A percentile compares a stretch with the other conserved stretches of the same genome.
Evolutionary conservation across 306 rosid genomes (phyloP).

Genomic region (Rosa persica): DNA sequence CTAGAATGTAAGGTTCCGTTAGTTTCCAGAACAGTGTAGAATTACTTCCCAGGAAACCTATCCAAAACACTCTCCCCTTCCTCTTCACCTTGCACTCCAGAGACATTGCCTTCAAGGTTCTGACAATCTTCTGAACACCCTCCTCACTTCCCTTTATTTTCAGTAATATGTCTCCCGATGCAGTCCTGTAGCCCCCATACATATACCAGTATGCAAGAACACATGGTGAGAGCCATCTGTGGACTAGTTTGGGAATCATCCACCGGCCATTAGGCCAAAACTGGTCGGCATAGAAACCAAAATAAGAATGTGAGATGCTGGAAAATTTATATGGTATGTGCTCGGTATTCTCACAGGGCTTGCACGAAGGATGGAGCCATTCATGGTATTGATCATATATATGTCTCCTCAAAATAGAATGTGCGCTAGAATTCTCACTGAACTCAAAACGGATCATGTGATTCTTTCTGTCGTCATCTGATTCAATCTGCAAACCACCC

Average conservation of each 20-base stretch:
- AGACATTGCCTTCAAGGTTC: slow-evolving; percentile 61
- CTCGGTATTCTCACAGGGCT: slow-evolving; percentile 46
- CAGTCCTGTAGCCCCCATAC: slow-evolving; percentile 74
- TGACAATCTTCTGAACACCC: slow-evolving; percentile 69
- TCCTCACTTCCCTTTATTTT: slow-evolving; percentile 75
- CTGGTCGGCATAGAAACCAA: slow-evolving; percentile 82
- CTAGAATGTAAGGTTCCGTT: slow-evolving; percentile 68
- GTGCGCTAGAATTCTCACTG: slow-evolving; percentile 44
- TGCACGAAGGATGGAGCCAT: slow-evolving; percentile 84
- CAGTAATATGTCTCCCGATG: slow-evolving; percentile 69
- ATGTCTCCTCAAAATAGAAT: slow-evolving; percentile 60
- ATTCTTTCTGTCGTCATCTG: slow-evolving; percentile 68
- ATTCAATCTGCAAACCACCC: slow-evolving; percentile 79
- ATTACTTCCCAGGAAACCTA: slow-evolving; percentile 75
- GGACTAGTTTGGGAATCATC: slow-evolving; percentile 73
- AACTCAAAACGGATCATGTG: slow-evolving; percentile 69
- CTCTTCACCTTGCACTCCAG: slow-evolving; percentile 76
- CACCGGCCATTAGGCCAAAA: slow-evolving; percentile 81
- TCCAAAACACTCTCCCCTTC: slow-evolving; percentile 80
- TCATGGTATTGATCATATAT: slow-evolving; percentile 67
- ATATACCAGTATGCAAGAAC: slow-evolving; percentile 95
- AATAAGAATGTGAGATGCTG: slow-evolving; percentile 65
- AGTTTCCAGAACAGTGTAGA: slow-evolving; percentile 74
- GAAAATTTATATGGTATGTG: slow-evolving; percentile 56
- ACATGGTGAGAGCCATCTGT: slow-evolving; percentile 87